These are phyloP conservation scores for Aspergillus fumigatiaffinis DNA, from an alignment of 2,329 filamentous ascomycete species.

Conservation along the genomic window DNA sequence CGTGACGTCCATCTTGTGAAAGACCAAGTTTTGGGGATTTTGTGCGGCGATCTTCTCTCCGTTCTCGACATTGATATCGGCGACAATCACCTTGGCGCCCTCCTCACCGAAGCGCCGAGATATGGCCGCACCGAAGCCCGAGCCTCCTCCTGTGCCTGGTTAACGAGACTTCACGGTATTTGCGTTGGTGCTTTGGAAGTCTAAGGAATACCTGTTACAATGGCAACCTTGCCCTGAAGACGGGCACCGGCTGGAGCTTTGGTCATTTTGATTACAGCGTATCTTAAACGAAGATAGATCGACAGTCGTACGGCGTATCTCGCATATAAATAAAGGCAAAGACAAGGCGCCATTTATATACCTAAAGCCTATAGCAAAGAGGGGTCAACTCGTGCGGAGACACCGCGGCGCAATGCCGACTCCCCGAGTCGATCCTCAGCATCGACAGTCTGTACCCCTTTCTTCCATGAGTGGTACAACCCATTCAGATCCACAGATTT, in stretches of 20 bases:
- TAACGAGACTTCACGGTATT: neutral
- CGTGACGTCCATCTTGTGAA: conserved; percentile 35
- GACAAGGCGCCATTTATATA: neutral
- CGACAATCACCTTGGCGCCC: conserved; percentile 40
- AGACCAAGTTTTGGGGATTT: conserved; percentile 26
- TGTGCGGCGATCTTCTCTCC: conserved; percentile 30
- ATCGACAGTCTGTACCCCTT: neutral
- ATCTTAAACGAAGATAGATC: neutral
- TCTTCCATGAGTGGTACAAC: neutral
- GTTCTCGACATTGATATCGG: conserved; percentile 39
- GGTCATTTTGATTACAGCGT: conserved; percentile 5
- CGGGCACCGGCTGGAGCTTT: conserved; percentile 21
- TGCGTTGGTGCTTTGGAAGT: neutral
- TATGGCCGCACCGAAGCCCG: conserved; percentile 42
- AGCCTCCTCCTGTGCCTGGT: conserved; percentile 32
- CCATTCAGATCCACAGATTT: neutral
- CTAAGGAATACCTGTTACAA: conserved; percentile 39
- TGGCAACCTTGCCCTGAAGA: conserved; percentile 43
- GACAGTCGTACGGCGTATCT: neutral
- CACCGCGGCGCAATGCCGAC: neutral
- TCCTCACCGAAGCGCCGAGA: conserved; percentile 37
- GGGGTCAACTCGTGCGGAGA: neutral
- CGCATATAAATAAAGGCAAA: neutral
- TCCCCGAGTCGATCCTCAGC: neutral
- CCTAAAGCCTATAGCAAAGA: neutral